Evolutionary conservation across 2,329 filamentous ascomycete species (phyloP).

Genomic region (Grosmannia serpens): DNA sequence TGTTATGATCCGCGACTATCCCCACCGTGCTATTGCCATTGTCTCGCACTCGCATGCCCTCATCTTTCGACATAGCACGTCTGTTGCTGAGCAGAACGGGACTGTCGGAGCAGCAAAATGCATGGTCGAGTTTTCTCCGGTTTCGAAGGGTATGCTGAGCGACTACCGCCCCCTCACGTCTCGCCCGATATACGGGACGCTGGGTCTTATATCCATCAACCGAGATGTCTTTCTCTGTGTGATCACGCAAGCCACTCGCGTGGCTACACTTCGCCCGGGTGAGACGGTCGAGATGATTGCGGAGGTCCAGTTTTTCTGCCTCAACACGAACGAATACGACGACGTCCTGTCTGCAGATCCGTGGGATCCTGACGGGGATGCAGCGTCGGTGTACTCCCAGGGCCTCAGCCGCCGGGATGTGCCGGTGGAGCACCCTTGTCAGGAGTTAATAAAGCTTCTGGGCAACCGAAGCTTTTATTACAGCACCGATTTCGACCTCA

Average conservation of each 20-base stretch:
- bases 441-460: slow-evolving; percentile 81
- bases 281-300: slow-evolving; percentile 84
- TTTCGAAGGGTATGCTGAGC: slow-evolving; percentile 53
- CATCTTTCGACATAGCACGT: slow-evolving; percentile 68
- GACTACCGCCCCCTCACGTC: slow-evolving; percentile 68
- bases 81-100: slow-evolving; percentile 49
- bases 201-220: slow-evolving; percentile 75
- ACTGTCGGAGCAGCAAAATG: slow-evolving; percentile 47
- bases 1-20: slow-evolving; percentile 75
- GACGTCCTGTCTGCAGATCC: slow-evolving; percentile 50
- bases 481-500: slow-evolving; percentile 95
- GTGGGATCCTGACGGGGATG: slow-evolving; percentile 39
- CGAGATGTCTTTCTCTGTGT: slow-evolving; percentile 85
- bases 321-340: slow-evolving; percentile 81
- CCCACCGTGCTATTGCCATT: slow-evolving; percentile 78
- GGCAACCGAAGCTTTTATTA: slow-evolving; percentile 96
- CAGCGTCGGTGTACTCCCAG: slow-evolving; percentile 35
- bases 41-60: slow-evolving; percentile 69
- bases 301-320: slow-evolving; percentile 82
- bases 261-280: slow-evolving; percentile 72
- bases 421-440: slow-evolving; percentile 73
- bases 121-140: slow-evolving; percentile 75
- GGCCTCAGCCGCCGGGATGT: slow-evolving; percentile 55
- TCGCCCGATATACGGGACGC: slow-evolving; percentile 68
- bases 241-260: slow-evolving; percentile 66